Evolutionary conservation across 306 rosid genomes (phyloP).

Genomic region (Acacia crassicarpa): DNA sequence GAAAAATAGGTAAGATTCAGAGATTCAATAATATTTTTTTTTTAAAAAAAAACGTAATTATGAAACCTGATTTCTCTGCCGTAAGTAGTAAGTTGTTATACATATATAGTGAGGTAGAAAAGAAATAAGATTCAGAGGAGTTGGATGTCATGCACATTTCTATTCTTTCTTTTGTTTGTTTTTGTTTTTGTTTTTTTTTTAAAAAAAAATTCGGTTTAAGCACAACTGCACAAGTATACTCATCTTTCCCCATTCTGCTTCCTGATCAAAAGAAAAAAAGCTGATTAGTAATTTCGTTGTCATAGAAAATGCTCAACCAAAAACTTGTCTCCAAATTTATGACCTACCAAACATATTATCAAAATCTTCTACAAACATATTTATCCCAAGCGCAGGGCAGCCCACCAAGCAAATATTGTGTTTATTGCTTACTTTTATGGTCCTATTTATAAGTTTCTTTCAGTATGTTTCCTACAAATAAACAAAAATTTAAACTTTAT

Average conservation of each 20-base stretch:
- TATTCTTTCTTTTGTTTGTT: too few relatives aligned
- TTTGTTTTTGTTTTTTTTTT: too few relatives aligned
- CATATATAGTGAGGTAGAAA: background rate
- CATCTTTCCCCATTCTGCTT: slow-evolving; percentile 96
- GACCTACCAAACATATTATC: slow-evolving; percentile 5
- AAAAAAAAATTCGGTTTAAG: too few relatives aligned
- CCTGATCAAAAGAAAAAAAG: background rate
- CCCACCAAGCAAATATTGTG: background rate
- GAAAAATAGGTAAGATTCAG: background rate
- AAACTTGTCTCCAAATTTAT: slow-evolving; percentile 3
- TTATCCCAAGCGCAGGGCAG: background rate
- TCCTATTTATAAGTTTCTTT: too few relatives aligned
- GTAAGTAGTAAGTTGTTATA: background rate
- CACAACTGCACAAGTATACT: slow-evolving; percentile 34
- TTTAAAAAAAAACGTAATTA: background rate
- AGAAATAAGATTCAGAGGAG: background rate
- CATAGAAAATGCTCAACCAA: slow-evolving; percentile 6
- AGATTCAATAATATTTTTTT: background rate
- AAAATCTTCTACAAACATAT: background rate
- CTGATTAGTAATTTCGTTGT: slow-evolving; percentile 17
- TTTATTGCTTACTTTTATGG: background rate
- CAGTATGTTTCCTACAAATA: too few relatives aligned
- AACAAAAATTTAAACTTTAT: too few relatives aligned
- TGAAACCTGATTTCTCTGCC: background rate
- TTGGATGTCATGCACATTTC: background rate